phyloP scores from a whole-genome alignment of 371 early-diverging fungal genomes.

The Syncephalastrum monosporum region DNA sequence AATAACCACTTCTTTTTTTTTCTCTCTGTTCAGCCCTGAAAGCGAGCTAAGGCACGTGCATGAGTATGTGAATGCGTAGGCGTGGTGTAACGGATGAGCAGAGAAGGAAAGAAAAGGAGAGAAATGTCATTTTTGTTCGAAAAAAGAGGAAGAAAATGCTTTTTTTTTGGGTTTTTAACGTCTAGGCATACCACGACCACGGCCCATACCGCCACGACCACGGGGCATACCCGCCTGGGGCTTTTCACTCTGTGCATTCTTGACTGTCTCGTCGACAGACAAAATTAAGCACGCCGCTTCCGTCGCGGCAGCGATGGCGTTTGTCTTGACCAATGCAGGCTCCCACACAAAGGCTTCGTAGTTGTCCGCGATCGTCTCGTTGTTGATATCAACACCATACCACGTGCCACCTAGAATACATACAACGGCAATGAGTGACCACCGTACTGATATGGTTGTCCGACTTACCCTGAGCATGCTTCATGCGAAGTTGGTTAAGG shows the following conservation, averaged over 20 bases:
- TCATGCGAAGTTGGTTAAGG: slow-evolving; percentile 95
- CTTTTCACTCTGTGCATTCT: slow-evolving; percentile 66
- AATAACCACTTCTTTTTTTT: no score
- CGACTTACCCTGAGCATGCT: slow-evolving; percentile 80
- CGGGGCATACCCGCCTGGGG: slow-evolving; percentile 59
- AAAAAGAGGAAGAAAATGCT: neutral
- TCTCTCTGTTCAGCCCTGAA: no score
- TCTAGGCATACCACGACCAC: slow-evolving; percentile 66
- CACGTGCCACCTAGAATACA: slow-evolving; percentile 64
- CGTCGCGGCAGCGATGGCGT: slow-evolving; percentile 94
- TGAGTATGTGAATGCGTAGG: no score
- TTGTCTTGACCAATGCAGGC: slow-evolving; percentile 98
- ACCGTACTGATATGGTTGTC: slow-evolving; percentile 1
- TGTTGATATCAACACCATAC: slow-evolving; percentile 93
- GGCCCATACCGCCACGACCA: slow-evolving; percentile 40
- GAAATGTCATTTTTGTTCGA: no score
- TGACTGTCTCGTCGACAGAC: slow-evolving; percentile 96
- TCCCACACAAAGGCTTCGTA: slow-evolving; percentile 98
- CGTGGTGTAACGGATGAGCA: no score
- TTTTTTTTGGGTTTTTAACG: slow-evolving; percentile 33
- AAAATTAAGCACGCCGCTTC: slow-evolving; percentile 97
- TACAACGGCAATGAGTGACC: slow-evolving; percentile 2
- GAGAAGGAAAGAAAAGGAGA: no score
- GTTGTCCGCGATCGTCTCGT: slow-evolving; percentile 91
- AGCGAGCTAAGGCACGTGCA: no score